Evolutionary conservation across 441 rosid genomes (phyloP).

Genomic region (Adansonia rubrostipa): DNA sequence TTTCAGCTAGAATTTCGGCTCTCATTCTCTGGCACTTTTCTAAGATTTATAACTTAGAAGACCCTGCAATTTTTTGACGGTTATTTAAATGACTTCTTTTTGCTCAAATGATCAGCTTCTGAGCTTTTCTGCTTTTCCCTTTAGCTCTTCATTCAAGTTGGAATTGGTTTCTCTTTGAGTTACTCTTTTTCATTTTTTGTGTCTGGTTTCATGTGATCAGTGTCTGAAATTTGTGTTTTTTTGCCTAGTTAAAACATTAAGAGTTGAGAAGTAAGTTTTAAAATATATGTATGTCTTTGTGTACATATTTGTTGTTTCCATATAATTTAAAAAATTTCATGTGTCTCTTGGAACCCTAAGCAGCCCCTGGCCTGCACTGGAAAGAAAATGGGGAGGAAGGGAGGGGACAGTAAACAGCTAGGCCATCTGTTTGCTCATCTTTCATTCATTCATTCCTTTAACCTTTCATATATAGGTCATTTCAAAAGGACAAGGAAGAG

Average conservation of each 20-base stretch:
- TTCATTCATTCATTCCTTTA: not conserved
- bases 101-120: not conserved
- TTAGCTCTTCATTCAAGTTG: not conserved
- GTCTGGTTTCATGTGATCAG: not conserved
- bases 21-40: not conserved
- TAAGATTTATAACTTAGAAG: not conserved
- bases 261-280: too few relatives aligned
- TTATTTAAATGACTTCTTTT: not conserved
- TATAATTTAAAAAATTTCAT: not conserved
- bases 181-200: not conserved
- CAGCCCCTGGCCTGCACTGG: not conserved
- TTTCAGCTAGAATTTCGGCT: too few relatives aligned
- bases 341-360: not conserved
- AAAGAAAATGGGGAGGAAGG: not conserved
- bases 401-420: not conserved
- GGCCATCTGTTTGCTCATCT: not conserved
- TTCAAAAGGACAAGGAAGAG: not conserved
- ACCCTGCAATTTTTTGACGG: not conserved
- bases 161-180: not conserved
- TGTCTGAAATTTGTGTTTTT: not conserved
- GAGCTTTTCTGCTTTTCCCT: not conserved
- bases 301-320: not conserved
- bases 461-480: constrained; percentile 6
- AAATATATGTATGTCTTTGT: not conserved
- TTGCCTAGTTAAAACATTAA: too few relatives aligned